These are phyloP conservation scores for Erigeron philadelphicus DNA, from an alignment of 140 eudicot genomes.

Conservation along the genomic window DNA sequence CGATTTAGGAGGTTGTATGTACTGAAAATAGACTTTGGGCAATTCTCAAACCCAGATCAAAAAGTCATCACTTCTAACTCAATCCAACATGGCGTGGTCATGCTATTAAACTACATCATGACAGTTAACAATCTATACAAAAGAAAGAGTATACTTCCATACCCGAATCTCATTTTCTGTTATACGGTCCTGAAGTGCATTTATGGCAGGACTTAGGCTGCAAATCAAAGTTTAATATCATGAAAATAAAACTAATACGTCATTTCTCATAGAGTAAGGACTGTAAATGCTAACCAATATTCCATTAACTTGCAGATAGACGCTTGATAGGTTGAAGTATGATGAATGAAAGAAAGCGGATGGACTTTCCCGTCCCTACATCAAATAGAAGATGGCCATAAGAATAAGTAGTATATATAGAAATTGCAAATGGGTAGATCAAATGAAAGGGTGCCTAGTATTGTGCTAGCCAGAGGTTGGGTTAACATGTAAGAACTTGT, in stretches of 20 bases:
- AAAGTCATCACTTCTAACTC: too few species aligned
- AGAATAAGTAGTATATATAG: background rate
- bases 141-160: slow-evolving; percentile 23
- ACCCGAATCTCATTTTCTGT: slow-evolving; percentile 91
- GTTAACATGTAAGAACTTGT: background rate
- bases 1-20: background rate
- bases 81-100: too few species aligned
- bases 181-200: slow-evolving; percentile 72
- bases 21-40: background rate
- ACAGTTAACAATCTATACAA: slow-evolving; percentile 7
- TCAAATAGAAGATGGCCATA: slow-evolving; percentile 8
- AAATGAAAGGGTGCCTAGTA: too few species aligned
- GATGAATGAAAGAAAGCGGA: slow-evolving; percentile 85
- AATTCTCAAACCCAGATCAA: background rate
- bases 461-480: background rate
- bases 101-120: too few species aligned
- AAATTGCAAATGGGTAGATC: background rate
- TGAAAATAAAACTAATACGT: slow-evolving; percentile 8
- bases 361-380: slow-evolving; percentile 86
- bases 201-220: slow-evolving; percentile 94
- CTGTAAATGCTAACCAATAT: slow-evolving; percentile 58
- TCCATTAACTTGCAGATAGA: slow-evolving; percentile 97
- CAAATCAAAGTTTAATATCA: slow-evolving; percentile 15
- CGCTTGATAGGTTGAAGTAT: slow-evolving; percentile 96
- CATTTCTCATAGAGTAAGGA: background rate